Percentiles rank a stretch among this genome's conserved stretches.
phyloP scores from a whole-genome alignment of 2,329 filamentous ascomycete genomes.

The Fusarium bactridioides region DNA sequence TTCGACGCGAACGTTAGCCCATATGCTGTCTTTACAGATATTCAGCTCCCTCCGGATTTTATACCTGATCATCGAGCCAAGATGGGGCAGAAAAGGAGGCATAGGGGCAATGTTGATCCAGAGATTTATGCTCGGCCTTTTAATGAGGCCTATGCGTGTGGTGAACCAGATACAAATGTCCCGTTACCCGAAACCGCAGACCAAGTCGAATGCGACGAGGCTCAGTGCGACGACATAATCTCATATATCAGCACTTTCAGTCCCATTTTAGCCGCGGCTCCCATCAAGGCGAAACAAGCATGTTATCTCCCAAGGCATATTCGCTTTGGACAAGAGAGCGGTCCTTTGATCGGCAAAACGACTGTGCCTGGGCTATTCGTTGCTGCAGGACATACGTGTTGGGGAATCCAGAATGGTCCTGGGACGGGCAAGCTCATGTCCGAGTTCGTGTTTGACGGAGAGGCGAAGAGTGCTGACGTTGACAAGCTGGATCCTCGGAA shows the following conservation, averaged over 20 bases:
- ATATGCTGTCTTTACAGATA: slow-evolving; percentile 86
- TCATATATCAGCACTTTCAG: slow-evolving; percentile 76
- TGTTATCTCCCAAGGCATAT: slow-evolving; percentile 89
- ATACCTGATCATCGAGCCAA: slow-evolving; percentile 58
- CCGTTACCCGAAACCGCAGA: slow-evolving; percentile 80
- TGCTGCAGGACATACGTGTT: slow-evolving; percentile 93
- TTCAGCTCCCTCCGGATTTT: slow-evolving; percentile 74
- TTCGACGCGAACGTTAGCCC: slow-evolving; percentile 71
- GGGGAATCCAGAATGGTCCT: slow-evolving; percentile 97
- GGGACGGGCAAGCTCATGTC: slow-evolving; percentile 84
- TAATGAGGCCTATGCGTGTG: slow-evolving; percentile 92
- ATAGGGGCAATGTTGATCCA: slow-evolving; percentile 74
- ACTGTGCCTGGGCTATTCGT: slow-evolving; percentile 77
- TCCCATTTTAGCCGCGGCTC: slow-evolving; percentile 70
- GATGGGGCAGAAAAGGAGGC: slow-evolving; percentile 60
- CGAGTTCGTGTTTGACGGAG: slow-evolving; percentile 79
- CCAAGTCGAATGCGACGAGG: slow-evolving; percentile 76
- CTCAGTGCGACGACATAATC: slow-evolving; percentile 83
- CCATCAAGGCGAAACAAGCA: slow-evolving; percentile 80
- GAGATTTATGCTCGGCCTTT: slow-evolving; percentile 94
- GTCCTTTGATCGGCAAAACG: slow-evolving; percentile 81
- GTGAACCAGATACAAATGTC: slow-evolving; percentile 81
- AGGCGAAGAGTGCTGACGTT: slow-evolving; percentile 72
- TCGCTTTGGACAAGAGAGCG: slow-evolving; percentile 65
- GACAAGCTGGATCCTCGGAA: slow-evolving; percentile 71